phyloP scores from a whole-genome alignment of 2,329 filamentous ascomycete species.

The Talaromyces piceae region DNA sequence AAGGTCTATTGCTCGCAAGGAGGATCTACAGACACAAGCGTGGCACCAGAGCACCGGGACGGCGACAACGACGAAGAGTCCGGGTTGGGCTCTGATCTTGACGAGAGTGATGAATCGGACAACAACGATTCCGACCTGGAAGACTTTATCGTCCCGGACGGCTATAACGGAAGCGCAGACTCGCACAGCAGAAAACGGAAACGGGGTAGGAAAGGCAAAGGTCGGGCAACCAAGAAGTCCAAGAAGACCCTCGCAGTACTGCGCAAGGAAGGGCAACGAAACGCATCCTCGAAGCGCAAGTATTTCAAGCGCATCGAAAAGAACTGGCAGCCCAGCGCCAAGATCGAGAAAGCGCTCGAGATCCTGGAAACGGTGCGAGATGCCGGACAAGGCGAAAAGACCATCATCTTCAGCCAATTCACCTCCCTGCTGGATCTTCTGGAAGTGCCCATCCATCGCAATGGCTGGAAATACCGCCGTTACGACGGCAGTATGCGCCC shows the following conservation, averaged over 20 bases:
- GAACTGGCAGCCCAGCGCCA: conserved; percentile 66
- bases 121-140: conserved; percentile 12
- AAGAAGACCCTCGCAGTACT: conserved; percentile 55
- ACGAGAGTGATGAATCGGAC: conserved; percentile 40
- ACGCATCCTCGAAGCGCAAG: conserved; percentile 55
- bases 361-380: conserved; percentile 49
- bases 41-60: conserved; percentile 29
- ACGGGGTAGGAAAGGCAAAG: conserved; percentile 22
- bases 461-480: conserved; percentile 54
- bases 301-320: conserved; percentile 64
- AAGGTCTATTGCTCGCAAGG: conserved; percentile 59
- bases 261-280: conserved; percentile 59
- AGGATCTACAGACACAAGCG: conserved; percentile 10
- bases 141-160: conserved; percentile 15
- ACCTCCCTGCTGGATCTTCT: conserved; percentile 71
- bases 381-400: conserved; percentile 58
- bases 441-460: conserved; percentile 60
- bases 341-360: conserved; percentile 62
- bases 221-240: conserved; percentile 36
- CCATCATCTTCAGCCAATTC: conserved; percentile 76
- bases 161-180: conserved; percentile 16
- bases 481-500: conserved; percentile 72
- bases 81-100: conserved; percentile 26
- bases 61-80: conserved; percentile 20
- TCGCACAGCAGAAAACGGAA: background rate